Base-by-base conservation (phyloP, 176 grass and related monocot species). In the Carex parvula region DNA sequence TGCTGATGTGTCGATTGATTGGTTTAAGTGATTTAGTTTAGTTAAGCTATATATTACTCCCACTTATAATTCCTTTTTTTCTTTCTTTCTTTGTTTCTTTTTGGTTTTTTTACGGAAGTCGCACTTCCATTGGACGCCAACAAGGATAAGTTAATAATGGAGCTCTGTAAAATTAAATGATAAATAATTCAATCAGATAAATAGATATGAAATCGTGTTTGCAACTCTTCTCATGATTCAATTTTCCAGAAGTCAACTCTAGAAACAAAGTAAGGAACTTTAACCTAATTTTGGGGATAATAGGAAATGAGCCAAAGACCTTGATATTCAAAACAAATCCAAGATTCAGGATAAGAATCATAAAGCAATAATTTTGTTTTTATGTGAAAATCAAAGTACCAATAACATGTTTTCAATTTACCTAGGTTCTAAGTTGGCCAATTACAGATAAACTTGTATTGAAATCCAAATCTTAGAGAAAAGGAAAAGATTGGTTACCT, bases 81-180 rank as follows among this genome's bases (percentile, higher is more conserved):
- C 16, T 44, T 32, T 26, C 10, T 70, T 56, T 20, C 33, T 66
- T 82, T 39, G 37, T 39, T 39, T 39, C 37, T 39, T 66, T 61
- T 55, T 37, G 17, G 9, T 62, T 14, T 26, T 39, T 80, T 62
- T 60, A 62, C 2, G 20, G 58, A 17, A 83, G 80, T 66, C 62
- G 41, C 42, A 83, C 80, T 66, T 83, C 80, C 80, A 83, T 83
- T 66, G 15, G 29, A 78, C 22, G 52, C 15, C 72, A 55, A 52
- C 50, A 57, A 57, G 14, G 50, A 78, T 78, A 57, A 57, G 73
- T 74, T 15, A 78, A 78, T 33, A 78, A 18, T 57, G 26, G 22
- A 78, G 57, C 56, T 50, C 79, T 81, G 79, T 44, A 46, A 81
- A 81, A 44, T 64, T 29, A 35, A 64, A 81, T 26, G 58, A 5